Evolutionary conservation across 2,329 filamentous ascomycete species (phyloP).

Genomic region (Fusarium citri): DNA sequence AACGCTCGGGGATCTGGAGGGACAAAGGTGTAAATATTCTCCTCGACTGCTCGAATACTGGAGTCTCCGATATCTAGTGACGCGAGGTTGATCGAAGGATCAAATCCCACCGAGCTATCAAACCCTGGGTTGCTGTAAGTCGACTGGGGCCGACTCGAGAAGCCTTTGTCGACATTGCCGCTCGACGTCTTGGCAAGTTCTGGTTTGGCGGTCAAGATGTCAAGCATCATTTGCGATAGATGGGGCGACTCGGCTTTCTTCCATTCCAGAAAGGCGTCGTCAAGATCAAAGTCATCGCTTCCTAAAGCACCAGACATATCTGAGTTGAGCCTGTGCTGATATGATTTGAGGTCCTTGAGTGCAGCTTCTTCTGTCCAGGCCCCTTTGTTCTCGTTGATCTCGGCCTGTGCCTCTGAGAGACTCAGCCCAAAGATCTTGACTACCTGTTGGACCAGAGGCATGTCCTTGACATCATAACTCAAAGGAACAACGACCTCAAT

Average conservation of each 20-base stretch:
- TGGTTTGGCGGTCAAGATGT: conserved; percentile 86
- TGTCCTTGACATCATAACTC: conserved; percentile 95
- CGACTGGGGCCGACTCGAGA: conserved; percentile 64
- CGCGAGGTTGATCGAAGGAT: conserved; percentile 76
- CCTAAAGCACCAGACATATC: conserved; percentile 81
- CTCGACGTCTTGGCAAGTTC: conserved; percentile 83
- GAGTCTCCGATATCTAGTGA: conserved; percentile 71
- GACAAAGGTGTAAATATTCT: conserved; percentile 86
- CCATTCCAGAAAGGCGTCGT: conserved; percentile 90
- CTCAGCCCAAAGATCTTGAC: conserved; percentile 86
- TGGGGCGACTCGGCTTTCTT: conserved; percentile 89
- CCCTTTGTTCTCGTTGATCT: conserved; percentile 84
- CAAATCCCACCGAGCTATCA: conserved; percentile 60
- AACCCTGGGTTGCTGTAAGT: conserved; percentile 64
- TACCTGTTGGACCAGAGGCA: conserved; percentile 91
- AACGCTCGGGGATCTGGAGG: conserved; percentile 84
- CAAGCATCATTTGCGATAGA: conserved; percentile 91
- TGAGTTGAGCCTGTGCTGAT: conserved; percentile 88
- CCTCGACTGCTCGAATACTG: conserved; percentile 66
- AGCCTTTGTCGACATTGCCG: conserved; percentile 65
- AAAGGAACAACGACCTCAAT: conserved; percentile 86
- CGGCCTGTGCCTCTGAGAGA: conserved; percentile 82
- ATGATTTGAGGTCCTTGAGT: conserved; percentile 89
- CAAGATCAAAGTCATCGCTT: conserved; percentile 87
- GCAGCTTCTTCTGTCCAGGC: conserved; percentile 94